Percentiles rank a stretch among this genome's conserved stretches.
Conservation (phyloP, 2,329 filamentous ascomycete species). For the Lachnellula occidentalis region DNA sequence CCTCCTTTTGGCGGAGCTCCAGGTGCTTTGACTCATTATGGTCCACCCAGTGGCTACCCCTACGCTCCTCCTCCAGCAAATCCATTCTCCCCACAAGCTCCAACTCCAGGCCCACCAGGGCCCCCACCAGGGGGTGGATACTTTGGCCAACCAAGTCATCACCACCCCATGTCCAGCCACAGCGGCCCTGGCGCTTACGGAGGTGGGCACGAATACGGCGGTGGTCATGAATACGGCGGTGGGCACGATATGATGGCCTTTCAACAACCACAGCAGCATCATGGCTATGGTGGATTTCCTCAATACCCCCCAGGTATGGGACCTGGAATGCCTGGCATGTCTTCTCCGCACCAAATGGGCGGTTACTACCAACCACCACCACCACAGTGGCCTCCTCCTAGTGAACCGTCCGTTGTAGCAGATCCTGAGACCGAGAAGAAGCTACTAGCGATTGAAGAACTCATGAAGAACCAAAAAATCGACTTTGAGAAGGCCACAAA, state of each 20-base stretch:
- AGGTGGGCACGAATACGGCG: constrained; percentile 25
- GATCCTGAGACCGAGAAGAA: constrained; percentile 45
- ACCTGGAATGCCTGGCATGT: constrained; percentile 15
- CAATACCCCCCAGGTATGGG: constrained; percentile 11
- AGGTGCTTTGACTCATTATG: constrained; percentile 29
- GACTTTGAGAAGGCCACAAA: constrained; percentile 34
- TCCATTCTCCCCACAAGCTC: constrained; percentile 26
- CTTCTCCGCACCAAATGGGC: constrained; percentile 17
- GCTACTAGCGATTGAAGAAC: constrained; percentile 53
- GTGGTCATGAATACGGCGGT: too few species aligned
- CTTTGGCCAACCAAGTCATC: constrained; percentile 20
- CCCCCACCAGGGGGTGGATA: constrained; percentile 26
- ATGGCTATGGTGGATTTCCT: constrained; percentile 21
- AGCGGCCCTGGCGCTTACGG: constrained; percentile 20
- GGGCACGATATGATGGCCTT: constrained; percentile 29
- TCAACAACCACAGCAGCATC: constrained; percentile 23
- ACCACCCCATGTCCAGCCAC: constrained; percentile 40
- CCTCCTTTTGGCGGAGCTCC: constrained; percentile 24
- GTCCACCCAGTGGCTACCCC: constrained; percentile 20
- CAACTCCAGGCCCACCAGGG: constrained; percentile 22
- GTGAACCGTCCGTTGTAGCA: constrained; percentile 18
- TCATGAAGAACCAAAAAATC: constrained; percentile 41
- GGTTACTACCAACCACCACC: constrained; percentile 14
- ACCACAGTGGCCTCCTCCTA: constrained; percentile 19
- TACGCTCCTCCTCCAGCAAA: constrained; percentile 20